Percentiles rank a stretch among this genome's conserved stretches.
These are phyloP conservation scores for Xylona heveae DNA, from an alignment of 495 filamentous ascomycete species.

Conservation along the genomic window DNA sequence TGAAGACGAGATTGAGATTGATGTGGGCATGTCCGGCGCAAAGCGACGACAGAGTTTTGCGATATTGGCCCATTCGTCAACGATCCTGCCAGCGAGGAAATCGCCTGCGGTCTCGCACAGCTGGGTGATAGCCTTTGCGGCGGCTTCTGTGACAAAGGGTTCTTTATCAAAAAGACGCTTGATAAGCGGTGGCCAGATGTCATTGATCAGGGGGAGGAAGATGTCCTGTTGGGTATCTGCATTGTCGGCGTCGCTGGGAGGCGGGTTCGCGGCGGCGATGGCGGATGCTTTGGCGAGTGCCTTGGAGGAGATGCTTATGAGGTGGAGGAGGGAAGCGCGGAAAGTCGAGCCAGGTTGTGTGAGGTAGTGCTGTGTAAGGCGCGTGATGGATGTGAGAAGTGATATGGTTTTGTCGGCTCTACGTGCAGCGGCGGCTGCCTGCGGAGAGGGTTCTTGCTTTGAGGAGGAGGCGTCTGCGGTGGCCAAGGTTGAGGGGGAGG, in stretches of 20 bases:
- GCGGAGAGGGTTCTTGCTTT: too few relatives aligned
- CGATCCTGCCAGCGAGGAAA: slow-evolving; percentile 53
- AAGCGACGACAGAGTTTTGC: slow-evolving; percentile 20
- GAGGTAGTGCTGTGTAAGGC: slow-evolving; percentile 20
- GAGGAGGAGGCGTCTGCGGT: too few relatives aligned
- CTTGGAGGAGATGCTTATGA: slow-evolving; percentile 55
- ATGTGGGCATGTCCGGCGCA: slow-evolving; percentile 13
- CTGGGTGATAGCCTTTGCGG: slow-evolving; percentile 38
- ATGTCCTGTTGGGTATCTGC: slow-evolving; percentile 63
- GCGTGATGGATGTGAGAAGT: slow-evolving; percentile 3
- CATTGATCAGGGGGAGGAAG: slow-evolving; percentile 76
- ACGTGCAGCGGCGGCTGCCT: too few relatives aligned
- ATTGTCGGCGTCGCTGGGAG: slow-evolving; percentile 42
- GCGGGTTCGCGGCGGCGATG: slow-evolving; percentile 49
- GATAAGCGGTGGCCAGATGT: slow-evolving; percentile 64
- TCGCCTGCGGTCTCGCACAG: slow-evolving; percentile 51
- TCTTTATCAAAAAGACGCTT: slow-evolving; percentile 53
- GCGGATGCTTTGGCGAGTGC: slow-evolving; percentile 57
- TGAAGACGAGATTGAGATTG: slow-evolving; percentile 17
- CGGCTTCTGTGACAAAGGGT: slow-evolving; percentile 46
- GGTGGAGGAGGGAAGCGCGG: slow-evolving; percentile 17
- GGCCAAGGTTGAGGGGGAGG: too few relatives aligned
- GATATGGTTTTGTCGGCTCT: slow-evolving; percentile 10
- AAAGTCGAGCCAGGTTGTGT: slow-evolving; percentile 17
- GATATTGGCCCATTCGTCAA: slow-evolving; percentile 42